Evolutionary conservation across 176 grass and related monocot genomes (phyloP), one percentile per base, ranked within the genome.

Genomic region (Rhynchospora tenuis): DNA sequence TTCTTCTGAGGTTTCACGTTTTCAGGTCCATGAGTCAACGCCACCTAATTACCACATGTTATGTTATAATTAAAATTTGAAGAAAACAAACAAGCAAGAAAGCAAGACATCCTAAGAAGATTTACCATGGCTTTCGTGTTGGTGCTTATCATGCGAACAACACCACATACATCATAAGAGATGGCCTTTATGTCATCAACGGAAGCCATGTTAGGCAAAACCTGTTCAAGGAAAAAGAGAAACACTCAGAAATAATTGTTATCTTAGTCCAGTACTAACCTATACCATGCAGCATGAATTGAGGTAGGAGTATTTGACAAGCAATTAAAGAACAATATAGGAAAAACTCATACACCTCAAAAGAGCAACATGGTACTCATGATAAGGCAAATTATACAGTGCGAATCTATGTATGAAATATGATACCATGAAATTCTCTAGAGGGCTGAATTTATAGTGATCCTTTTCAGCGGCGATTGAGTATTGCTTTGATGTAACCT

Each of bases 401-500:
- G 46, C 20, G 23, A 44, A 55, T 82, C 29, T 38, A 46, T 62
- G 81, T 84, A 73, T 86, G 81, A 56, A 84, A 54, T 76, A 59
- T 77, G 15, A 78, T 92, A 99, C 96, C 96, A 95, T 86, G 81
- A 93, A 95, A 90, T 99, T 90, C 80, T 95, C 91, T 84, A 95
- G 87, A 80, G 0, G 71, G 47, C 90, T 90, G 82, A 99, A 99
- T 80, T 91, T 95, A 79, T 99, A 95, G 64, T 99, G 96, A 71
- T 89, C 91, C 88, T 99, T 99, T 75, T 93, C 83, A 7, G 89
- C 96, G 23, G 75, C 84, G 79, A 99, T 93, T 72, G 88, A 86
- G 84, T 99, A 99, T 61, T 90, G 86, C 80, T 93, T 95, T 42
- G 96, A 95, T 62, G 93, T 99, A 83, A 99, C 96, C 96, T 99